These are phyloP conservation scores for Orbilia oligospora DNA, from an alignment of 2,329 filamentous ascomycete genomes.

Conservation along the genomic window DNA sequence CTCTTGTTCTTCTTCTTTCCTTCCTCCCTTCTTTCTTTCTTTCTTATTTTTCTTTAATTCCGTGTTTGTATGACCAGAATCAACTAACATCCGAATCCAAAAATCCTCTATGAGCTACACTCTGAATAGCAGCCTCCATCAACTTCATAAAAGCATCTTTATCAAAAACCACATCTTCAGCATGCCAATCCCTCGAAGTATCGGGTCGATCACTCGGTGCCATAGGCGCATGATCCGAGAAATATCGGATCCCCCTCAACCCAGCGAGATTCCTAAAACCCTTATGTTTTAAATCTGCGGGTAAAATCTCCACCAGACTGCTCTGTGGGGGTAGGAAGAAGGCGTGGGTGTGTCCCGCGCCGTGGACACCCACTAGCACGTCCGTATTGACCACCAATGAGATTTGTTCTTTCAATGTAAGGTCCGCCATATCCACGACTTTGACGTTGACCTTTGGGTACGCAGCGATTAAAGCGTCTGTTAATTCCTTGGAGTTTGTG, in stretches of 20 bases:
- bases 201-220: constrained; percentile 27
- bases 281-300: constrained; percentile 65
- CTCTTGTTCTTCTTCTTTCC: not conserved
- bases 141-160: constrained; percentile 64
- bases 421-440: constrained; percentile 67
- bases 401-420: constrained; percentile 67
- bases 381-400: constrained; percentile 66
- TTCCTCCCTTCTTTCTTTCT: not conserved
- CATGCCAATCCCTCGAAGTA: constrained; percentile 62
- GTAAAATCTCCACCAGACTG: constrained; percentile 68
- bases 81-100: constrained; percentile 47
- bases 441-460: constrained; percentile 65
- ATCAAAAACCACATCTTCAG: constrained; percentile 64
- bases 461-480: constrained; percentile 63
- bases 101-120: constrained; percentile 51
- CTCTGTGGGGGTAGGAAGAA: constrained; percentile 62
- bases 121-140: constrained; percentile 63
- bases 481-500: constrained; percentile 63
- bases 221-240: constrained; percentile 65
- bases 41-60: not conserved
- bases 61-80: not conserved
- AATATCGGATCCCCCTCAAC: constrained; percentile 67
- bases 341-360: constrained; percentile 68
- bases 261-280: constrained; percentile 69
- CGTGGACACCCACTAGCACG: constrained; percentile 69